Percentiles rank a stretch among this genome's conserved stretches.
phyloP scores from a whole-genome alignment of 2,329 filamentous ascomycete genomes.

The Colletotrichum liaoningense region DNA sequence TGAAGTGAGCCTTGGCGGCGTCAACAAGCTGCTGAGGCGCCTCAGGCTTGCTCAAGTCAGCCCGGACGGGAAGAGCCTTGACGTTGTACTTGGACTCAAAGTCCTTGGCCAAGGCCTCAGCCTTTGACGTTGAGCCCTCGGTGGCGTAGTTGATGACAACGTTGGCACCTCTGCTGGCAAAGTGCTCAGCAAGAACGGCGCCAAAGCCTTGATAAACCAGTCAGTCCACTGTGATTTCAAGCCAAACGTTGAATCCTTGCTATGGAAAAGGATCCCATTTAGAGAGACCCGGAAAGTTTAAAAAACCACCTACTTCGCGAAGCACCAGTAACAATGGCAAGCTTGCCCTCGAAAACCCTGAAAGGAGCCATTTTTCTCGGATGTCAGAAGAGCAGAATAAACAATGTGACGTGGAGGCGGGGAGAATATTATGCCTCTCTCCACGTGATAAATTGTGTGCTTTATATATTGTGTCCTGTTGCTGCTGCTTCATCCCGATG shows the following conservation, averaged over 20 bases:
- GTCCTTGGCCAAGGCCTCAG: slow-evolving; percentile 61
- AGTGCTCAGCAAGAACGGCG: slow-evolving; percentile 70
- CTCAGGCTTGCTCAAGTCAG: slow-evolving; percentile 73
- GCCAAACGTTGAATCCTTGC: not conserved
- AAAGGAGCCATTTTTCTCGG: slow-evolving; percentile 46
- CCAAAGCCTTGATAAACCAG: slow-evolving; percentile 72
- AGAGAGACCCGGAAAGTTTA: not conserved
- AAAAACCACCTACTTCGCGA: slow-evolving; percentile 71
- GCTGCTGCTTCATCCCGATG: not conserved
- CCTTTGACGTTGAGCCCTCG: slow-evolving; percentile 44
- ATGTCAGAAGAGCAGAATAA: slow-evolving; percentile 6
- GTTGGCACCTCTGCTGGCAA: slow-evolving; percentile 77
- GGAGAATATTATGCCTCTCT: not conserved
- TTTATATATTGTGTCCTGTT: slow-evolving; percentile 16
- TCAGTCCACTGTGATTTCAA: slow-evolving; percentile 4
- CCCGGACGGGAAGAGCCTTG: slow-evolving; percentile 71
- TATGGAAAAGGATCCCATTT: not conserved
- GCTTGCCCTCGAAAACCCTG: slow-evolving; percentile 73
- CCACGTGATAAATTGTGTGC: slow-evolving; percentile 25
- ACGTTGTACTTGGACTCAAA: slow-evolving; percentile 60
- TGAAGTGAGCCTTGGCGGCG: slow-evolving; percentile 68
- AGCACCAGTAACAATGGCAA: slow-evolving; percentile 82
- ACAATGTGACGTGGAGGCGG: slow-evolving; percentile 10
- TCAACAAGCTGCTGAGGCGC: slow-evolving; percentile 71
- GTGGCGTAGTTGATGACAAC: slow-evolving; percentile 78